Base-by-base conservation (phyloP, 2,329 filamentous ascomycete genomes). In the Sporothrix euskadiensis region DNA sequence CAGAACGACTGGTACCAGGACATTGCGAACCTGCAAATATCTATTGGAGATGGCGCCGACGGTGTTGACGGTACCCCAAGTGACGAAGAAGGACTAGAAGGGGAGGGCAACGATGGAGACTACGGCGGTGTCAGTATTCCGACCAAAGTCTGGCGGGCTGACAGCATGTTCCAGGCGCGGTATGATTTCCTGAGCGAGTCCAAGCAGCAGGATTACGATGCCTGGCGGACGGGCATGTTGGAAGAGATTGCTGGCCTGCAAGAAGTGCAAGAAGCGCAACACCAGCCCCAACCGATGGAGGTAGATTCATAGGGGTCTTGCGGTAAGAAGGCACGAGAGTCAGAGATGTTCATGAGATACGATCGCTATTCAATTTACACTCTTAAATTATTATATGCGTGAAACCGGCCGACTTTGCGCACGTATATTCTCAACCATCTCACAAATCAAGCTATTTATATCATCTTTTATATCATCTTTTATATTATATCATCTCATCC, bases 161-260 rank as follows among this genome's bases (percentile, higher is more conserved):
- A 89, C 75, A 92, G 90, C 2, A 94, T 94, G 92, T 88, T 94
- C 77, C 91, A 94, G 80, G 89, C 91, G 76, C 86, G 87, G 65
- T 90, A 92, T 78, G 91, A 94, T 78, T 93, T 90, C 78, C 80
- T 94, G 77, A 90, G 89, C 75, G 88, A 90, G 68, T 83, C 85
- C 75, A 89, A 88, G 76, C 85, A 86, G 77, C 83, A 83, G 56
- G 88, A 91, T 12, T 94, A 90, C 79, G 83, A 80, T 61, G 80
- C 79, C 22, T 96, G 92, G 93, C 90, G 90, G 80, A 83, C 85
- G 4, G 82, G 80, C 0, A 86, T 93, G 35, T 77, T 92, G 78
- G 82, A 81, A 74, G 85, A 85, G 76, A 88, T 93, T 73, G 75
- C 73, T 56, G 77, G 78, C 66, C 41, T 52, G 49, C 57, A 66